These are phyloP conservation scores for Fusarium dlaminii DNA, from an alignment of 2,329 filamentous ascomycete genomes.

Conservation along the genomic window DNA sequence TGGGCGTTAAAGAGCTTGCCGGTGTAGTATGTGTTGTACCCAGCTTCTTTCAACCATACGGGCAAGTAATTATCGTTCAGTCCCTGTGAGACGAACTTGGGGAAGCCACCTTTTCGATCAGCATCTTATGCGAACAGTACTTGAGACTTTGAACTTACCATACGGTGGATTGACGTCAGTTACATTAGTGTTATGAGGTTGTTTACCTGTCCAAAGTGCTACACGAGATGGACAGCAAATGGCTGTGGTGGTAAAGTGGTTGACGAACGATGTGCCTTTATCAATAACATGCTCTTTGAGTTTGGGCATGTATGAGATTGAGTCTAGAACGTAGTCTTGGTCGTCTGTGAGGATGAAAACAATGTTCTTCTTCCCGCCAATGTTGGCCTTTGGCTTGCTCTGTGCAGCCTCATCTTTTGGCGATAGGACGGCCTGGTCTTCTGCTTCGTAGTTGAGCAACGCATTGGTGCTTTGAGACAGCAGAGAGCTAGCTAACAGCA, in stretches of 20 bases:
- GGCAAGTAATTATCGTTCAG: conserved; percentile 75
- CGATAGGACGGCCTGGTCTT: not conserved
- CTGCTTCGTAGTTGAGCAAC: not conserved
- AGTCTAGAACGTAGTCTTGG: conserved; percentile 70
- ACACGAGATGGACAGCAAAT: conserved; percentile 75
- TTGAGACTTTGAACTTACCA: not conserved
- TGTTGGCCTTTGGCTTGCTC: not conserved
- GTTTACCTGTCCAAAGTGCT: conserved; percentile 70
- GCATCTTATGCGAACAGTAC: not conserved
- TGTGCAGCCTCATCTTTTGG: not conserved
- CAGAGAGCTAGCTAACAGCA: not conserved
- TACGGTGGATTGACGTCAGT: conserved; percentile 49
- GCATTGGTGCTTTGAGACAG: not conserved
- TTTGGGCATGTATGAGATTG: conserved; percentile 68
- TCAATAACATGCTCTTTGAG: conserved; percentile 65
- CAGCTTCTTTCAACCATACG: conserved; percentile 74
- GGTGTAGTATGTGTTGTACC: conserved; percentile 77
- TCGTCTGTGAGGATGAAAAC: conserved; percentile 76
- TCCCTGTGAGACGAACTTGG: conserved; percentile 72
- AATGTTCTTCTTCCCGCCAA: conserved; percentile 58
- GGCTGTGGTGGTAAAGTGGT: conserved; percentile 73
- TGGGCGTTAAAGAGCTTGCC: conserved; percentile 79
- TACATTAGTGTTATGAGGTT: conserved; percentile 77
- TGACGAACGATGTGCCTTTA: conserved; percentile 67
- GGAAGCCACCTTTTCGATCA: conserved; percentile 56